These are phyloP conservation scores for Dactylorhiza incarnata DNA, from an alignment of 106 monocot species.

Conservation along the genomic window DNA sequence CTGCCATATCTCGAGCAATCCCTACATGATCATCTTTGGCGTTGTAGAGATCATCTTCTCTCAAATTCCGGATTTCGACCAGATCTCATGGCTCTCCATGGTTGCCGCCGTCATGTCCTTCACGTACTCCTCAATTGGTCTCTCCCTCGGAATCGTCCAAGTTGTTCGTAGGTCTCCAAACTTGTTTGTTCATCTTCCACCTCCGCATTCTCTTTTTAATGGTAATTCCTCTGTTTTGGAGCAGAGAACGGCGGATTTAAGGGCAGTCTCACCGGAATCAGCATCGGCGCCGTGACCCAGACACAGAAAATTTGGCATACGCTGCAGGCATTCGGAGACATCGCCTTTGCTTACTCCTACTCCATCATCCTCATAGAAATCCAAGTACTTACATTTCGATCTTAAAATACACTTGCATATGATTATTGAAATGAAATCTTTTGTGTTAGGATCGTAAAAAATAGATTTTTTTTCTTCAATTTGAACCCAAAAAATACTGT, in stretches of 20 bases:
- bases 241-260: conserved; percentile 46
- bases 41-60: conserved; percentile 37
- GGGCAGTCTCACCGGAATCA: conserved; percentile 58
- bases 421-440: too few species aligned
- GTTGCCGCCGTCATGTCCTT: conserved; percentile 61
- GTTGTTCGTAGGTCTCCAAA: conserved; percentile 22
- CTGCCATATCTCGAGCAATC: conserved; percentile 32
- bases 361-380: conserved; percentile 93
- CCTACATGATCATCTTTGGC: conserved; percentile 49
- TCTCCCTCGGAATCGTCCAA: conserved; percentile 35
- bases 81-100: conserved; percentile 57
- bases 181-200: not conserved
- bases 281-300: conserved; percentile 38
- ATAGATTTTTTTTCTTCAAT: too few species aligned
- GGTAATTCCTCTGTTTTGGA: not conserved
- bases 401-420: not conserved
- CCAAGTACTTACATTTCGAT: conserved; percentile 52
- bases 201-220: not conserved
- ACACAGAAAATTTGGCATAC: conserved; percentile 70
- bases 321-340: conserved; percentile 82
- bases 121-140: conserved; percentile 48
- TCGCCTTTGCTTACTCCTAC: conserved; percentile 94
- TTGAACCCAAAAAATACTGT: too few species aligned
- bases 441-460: too few species aligned
- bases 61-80: conserved; percentile 52